A percentile compares a stretch with the other conserved stretches of the same genome.
Evolutionary conservation across 192 early-diverging fungal genomes (phyloP).

Genomic region (Paraglomus brasilianum): DNA sequence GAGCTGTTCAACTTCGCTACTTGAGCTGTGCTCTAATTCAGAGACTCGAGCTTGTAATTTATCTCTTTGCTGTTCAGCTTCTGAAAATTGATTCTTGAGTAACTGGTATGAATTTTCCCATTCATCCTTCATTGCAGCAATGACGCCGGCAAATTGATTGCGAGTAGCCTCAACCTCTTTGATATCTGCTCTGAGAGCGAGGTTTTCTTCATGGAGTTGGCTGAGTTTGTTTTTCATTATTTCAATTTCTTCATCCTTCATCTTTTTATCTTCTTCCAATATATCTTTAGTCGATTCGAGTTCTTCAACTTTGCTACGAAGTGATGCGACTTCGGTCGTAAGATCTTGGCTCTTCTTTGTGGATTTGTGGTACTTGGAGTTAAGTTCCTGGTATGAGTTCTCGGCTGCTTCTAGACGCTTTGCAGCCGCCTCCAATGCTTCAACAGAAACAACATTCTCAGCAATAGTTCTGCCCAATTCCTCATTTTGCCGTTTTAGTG

Average conservation of each 20-base stretch:
- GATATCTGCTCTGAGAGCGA: slow-evolving; percentile 1
- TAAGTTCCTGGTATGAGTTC: not conserved
- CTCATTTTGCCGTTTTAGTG: slow-evolving; percentile 4
- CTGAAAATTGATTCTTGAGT: not conserved
- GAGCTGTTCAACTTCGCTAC: not conserved
- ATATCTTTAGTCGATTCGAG: not conserved
- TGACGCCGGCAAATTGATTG: slow-evolving; percentile 1
- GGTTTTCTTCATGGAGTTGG: not conserved
- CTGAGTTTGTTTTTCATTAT: no score
- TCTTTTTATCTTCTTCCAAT: slow-evolving; percentile 8
- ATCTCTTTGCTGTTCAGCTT: not conserved
- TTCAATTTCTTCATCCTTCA: not conserved
- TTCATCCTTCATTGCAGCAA: slow-evolving; percentile 7
- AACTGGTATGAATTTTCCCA: slow-evolving; percentile 17
- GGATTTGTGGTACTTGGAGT: not conserved
- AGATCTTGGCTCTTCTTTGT: not conserved
- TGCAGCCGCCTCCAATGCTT: not conserved
- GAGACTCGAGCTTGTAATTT: not conserved
- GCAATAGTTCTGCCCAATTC: not conserved
- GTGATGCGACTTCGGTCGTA: not conserved
- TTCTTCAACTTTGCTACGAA: slow-evolving; percentile 6
- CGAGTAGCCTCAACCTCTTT: slow-evolving; percentile 2
- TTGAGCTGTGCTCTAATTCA: not conserved
- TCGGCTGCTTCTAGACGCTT: slow-evolving; percentile 1
- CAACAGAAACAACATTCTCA: slow-evolving; percentile 8